Evolutionary conservation across 2,329 filamentous ascomycete species (phyloP).

Genomic region (Verticillium longisporum): DNA sequence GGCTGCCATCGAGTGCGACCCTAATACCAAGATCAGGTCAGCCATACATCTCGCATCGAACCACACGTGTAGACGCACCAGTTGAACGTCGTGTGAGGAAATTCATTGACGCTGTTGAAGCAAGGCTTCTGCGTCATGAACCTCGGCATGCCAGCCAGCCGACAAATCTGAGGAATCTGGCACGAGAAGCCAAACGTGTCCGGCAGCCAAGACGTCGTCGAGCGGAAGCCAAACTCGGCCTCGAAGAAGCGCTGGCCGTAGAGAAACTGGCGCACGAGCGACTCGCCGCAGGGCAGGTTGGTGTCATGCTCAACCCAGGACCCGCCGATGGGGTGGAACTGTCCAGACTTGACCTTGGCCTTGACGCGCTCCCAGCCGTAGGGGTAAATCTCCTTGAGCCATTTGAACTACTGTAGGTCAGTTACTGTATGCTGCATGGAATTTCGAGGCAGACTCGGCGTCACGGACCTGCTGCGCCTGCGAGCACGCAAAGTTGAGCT

Average conservation of each 20-base stretch:
- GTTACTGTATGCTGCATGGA: not conserved
- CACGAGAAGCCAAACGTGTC: conserved; percentile 65
- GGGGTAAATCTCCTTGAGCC: conserved; percentile 60
- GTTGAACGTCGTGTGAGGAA: conserved; percentile 65
- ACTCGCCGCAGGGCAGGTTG: conserved; percentile 62
- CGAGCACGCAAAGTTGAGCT: conserved; percentile 58
- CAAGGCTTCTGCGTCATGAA: conserved; percentile 67
- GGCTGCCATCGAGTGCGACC: conserved; percentile 59
- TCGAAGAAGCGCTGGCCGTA: conserved; percentile 65
- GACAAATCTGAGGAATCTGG: conserved; percentile 60
- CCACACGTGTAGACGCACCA: conserved; percentile 32
- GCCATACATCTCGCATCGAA: not conserved
- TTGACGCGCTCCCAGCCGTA: conserved; percentile 60
- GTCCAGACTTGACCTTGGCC: conserved; percentile 57
- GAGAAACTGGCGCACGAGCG: conserved; percentile 58
- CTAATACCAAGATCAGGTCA: not conserved
- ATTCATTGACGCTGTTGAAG: conserved; percentile 70
- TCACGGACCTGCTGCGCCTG: conserved; percentile 44
- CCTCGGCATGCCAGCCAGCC: conserved; percentile 58
- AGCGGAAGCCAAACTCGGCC: conserved; percentile 56
- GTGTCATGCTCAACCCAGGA: conserved; percentile 69
- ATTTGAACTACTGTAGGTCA: conserved; percentile 35
- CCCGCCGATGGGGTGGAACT: conserved; percentile 61
- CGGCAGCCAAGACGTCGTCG: conserved; percentile 62
- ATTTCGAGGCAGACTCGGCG: conserved; percentile 13